phyloP scores from a whole-genome alignment of 495 filamentous ascomycete species.

The Thozetella sp. region DNA sequence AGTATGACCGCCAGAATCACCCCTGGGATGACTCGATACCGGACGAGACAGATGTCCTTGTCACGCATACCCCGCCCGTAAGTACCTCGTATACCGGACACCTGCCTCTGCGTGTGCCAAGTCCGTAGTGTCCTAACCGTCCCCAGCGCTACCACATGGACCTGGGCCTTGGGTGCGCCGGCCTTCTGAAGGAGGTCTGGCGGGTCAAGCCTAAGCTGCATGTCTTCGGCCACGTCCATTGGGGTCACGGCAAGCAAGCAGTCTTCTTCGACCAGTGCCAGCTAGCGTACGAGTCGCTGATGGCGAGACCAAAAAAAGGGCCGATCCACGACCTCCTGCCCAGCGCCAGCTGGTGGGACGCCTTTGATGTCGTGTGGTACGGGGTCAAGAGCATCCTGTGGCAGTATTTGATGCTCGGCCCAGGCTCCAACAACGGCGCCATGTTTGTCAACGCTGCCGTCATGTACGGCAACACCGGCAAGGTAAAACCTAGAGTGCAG shows the following conservation, averaged over 20 bases:
- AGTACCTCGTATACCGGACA: background rate
- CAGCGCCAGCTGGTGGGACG: conserved; percentile 61
- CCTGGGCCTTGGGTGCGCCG: conserved; percentile 72
- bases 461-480: conserved; percentile 67
- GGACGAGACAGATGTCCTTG: conserved; percentile 72
- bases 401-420: conserved; percentile 65
- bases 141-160: conserved; percentile 76
- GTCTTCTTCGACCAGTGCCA: conserved; percentile 82
- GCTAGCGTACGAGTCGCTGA: conserved; percentile 66
- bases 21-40: conserved; percentile 63
- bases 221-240: conserved; percentile 90
- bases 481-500: conserved; percentile 54
- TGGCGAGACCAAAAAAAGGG: conserved; percentile 48
- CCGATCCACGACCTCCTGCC: conserved; percentile 51
- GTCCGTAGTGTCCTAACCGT: background rate
- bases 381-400: conserved; percentile 69
- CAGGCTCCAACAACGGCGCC: conserved; percentile 59
- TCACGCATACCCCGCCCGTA: conserved; percentile 74
- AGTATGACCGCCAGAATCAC: conserved; percentile 40
- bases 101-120: background rate
- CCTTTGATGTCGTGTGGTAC: conserved; percentile 58
- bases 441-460: conserved; percentile 80
- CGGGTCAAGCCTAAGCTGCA: conserved; percentile 77
- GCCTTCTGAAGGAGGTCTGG: conserved; percentile 77
- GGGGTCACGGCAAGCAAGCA: conserved; percentile 61